Evolutionary conservation across 2,329 filamentous ascomycete genomes (phyloP).

Genomic region (Curvularia eragrostidis): DNA sequence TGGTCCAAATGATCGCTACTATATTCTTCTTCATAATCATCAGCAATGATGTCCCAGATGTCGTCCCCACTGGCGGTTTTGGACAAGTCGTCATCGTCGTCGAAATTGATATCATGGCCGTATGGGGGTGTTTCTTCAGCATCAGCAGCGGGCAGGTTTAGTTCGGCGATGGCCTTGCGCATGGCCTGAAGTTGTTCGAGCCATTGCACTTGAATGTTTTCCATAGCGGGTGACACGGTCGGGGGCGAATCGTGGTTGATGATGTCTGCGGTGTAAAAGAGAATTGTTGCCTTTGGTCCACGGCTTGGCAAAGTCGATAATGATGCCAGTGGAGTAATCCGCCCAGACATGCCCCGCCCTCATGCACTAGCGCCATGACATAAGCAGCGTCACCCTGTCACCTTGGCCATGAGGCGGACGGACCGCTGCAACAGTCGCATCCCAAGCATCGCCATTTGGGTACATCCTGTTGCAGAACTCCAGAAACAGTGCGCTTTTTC

Average conservation of each 20-base stretch:
- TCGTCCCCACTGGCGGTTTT: slow-evolving; percentile 74
- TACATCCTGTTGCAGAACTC: not conserved
- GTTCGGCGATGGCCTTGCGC: slow-evolving; percentile 79
- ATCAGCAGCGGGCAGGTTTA: slow-evolving; percentile 62
- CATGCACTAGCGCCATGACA: slow-evolving; percentile 28
- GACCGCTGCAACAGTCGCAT: slow-evolving; percentile 2
- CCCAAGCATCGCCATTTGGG: not conserved
- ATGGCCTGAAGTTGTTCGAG: slow-evolving; percentile 83
- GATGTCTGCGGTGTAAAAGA: not conserved
- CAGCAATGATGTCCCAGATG: slow-evolving; percentile 91
- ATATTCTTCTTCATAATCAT: slow-evolving; percentile 69
- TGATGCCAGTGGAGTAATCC: slow-evolving; percentile 20
- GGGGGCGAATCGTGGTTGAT: not conserved
- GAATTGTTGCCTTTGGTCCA: slow-evolving; percentile 7
- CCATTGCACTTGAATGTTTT: slow-evolving; percentile 72
- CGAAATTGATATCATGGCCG: slow-evolving; percentile 65
- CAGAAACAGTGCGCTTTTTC: not conserved
- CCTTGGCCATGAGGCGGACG: slow-evolving; percentile 1
- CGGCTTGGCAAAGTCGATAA: slow-evolving; percentile 24
- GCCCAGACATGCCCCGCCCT: slow-evolving; percentile 34
- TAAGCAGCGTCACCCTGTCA: slow-evolving; percentile 19
- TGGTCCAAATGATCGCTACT: slow-evolving; percentile 71
- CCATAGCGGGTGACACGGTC: slow-evolving; percentile 49
- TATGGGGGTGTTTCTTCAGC: slow-evolving; percentile 59
- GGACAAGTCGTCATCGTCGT: slow-evolving; percentile 69